Evolutionary conservation across 2,329 filamentous ascomycete genomes (phyloP), one percentile per base, ranked within the genome.

Genomic region (Hirsutella minnesotensis): DNA sequence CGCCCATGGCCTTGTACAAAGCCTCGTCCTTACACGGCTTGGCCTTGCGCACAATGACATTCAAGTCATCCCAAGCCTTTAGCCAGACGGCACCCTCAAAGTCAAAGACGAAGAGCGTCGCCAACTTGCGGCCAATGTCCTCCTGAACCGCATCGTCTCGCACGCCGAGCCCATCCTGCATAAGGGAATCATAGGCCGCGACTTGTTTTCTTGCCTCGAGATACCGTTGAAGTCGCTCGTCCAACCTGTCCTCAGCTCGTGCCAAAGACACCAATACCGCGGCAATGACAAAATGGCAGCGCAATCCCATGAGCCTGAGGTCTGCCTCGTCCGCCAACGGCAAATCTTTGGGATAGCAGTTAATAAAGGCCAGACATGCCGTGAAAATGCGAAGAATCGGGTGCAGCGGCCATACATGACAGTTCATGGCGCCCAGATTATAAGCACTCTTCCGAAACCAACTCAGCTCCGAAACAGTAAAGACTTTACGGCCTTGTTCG

Each of bases 401-500:
- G 5, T 59, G 56, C 1, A 79, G 67, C 20, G 72, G 57, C 69
- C 82, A 81, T 1, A 45, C 49, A 3, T 73, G 65, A 2, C 70
- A 68, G 49, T 81, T 68, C 46, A 79, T 77, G 4, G 90, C 61
- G 0, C 79, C 81, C 7, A 88, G 59, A 50, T 92, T 94, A 65
- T 94, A 94, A 1, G 83, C 73, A 48, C 85, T 90, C 48, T 81
- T 81, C 31, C 81, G 82, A 56, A 94, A 89, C 87, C 87, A 94
- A 50, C 89, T 74, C 3, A 94, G 67, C 52, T 95, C 87, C 3
- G 68, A 58, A 0, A 70, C 45, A 1, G 72, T 75, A 54, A 88
- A 87, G 1, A 70, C 44, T 47, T 62, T 74, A 27, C 62, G 59
- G 9, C 65, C 67, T 16, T 64, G 52, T 34, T 52, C 57, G 48